phyloP scores from a whole-genome alignment of 805 yeast genomes.

The Ogataea nakhonphanomensis region DNA sequence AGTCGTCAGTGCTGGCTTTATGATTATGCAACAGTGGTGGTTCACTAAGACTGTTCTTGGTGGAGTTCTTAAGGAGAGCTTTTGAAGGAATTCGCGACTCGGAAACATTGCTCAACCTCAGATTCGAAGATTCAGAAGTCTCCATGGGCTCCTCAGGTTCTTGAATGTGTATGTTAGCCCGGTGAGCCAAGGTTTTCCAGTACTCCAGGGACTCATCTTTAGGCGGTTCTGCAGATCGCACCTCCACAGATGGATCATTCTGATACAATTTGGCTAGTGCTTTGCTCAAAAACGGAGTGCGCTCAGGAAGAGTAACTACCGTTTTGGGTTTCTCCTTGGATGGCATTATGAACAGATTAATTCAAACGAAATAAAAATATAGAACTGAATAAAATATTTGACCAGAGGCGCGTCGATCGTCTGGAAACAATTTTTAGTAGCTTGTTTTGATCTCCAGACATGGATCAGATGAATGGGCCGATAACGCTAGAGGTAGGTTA shows the following conservation, averaged over 20 bases:
- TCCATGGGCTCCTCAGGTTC: conserved; percentile 1
- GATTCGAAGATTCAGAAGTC: neutral
- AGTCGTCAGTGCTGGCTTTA: conserved; percentile 17
- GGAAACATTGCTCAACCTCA: too few species aligned
- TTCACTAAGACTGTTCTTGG: neutral
- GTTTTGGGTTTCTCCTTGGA: conserved; percentile 5
- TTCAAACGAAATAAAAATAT: neutral
- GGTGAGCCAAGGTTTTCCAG: conserved; percentile 27
- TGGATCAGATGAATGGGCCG: conserved; percentile 5
- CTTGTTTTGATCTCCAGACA: conserved; percentile 1
- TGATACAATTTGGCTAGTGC: conserved; percentile 23
- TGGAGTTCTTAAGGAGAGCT: neutral
- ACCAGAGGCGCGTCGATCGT: conserved; percentile 5
- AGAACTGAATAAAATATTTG: neutral
- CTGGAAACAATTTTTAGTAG: neutral
- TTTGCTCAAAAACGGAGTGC: conserved; percentile 24
- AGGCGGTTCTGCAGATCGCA: conserved; percentile 13
- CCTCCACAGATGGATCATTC: conserved; percentile 15
- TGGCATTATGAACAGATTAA: neutral
- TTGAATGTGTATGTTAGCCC: conserved; percentile 28
- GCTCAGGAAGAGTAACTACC: conserved; percentile 15
- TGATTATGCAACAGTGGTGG: neutral
- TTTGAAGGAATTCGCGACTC: neutral
- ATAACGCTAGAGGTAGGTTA: conserved; percentile 45
- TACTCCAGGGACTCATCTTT: conserved; percentile 21